Evolutionary conservation across 129 eudicot genomes (phyloP).

Genomic region (Helianthus tuberosus): DNA sequence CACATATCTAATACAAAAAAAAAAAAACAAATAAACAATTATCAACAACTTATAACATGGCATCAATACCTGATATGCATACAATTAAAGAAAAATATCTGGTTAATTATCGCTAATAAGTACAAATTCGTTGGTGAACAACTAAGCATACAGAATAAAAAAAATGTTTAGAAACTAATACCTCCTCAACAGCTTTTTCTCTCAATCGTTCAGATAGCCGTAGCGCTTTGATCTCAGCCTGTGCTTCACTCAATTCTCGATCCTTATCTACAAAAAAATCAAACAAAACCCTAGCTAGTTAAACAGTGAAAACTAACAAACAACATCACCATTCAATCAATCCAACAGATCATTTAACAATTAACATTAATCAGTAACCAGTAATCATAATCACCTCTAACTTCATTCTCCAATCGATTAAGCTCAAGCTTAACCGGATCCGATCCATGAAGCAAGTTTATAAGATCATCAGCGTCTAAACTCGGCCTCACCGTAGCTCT

Average conservation of each 20-base stretch:
- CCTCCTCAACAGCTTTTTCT: constrained; percentile 96
- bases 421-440: constrained; percentile 99
- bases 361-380: too few species aligned
- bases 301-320: neutral
- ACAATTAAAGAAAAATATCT: constrained; percentile 8
- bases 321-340: constrained; percentile 24
- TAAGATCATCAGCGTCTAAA: constrained; percentile 79
- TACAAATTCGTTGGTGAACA: neutral
- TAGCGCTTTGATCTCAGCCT: constrained; percentile 79
- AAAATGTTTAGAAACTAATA: constrained; percentile 22
- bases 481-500: constrained; percentile 72
- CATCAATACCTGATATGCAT: constrained; percentile 14
- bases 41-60: neutral
- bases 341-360: constrained; percentile 42
- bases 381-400: constrained; percentile 61
- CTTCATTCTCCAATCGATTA: constrained; percentile 95
- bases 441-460: constrained; percentile 86
- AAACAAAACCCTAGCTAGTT: constrained; percentile 9
- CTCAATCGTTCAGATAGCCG: constrained; percentile 72
- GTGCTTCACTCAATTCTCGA: constrained; percentile 77
- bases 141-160: neutral
- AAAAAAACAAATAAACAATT: neutral
- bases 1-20: constrained; percentile 2
- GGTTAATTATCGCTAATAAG: constrained; percentile 1
- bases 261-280: constrained; percentile 65